Evolutionary conservation across 2,329 filamentous ascomycete species (phyloP).

Genomic region (Polytolypa hystricis): DNA sequence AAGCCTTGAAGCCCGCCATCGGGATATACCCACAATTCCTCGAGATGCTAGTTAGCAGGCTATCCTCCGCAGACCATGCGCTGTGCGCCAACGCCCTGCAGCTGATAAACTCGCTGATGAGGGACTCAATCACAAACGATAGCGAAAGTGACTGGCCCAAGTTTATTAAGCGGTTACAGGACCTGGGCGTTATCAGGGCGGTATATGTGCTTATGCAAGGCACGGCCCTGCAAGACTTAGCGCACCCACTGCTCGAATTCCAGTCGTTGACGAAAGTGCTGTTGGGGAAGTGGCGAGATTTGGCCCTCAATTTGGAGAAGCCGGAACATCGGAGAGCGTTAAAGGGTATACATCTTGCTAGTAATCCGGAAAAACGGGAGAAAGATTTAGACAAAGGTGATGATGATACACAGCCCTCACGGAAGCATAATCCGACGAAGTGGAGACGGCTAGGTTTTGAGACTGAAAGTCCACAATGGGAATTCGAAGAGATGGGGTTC

Average conservation of each 20-base stretch:
- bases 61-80: slow-evolving; percentile 89
- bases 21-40: slow-evolving; percentile 88
- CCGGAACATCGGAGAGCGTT: slow-evolving; percentile 80
- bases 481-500: slow-evolving; percentile 79
- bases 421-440: slow-evolving; percentile 74
- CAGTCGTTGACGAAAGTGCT: slow-evolving; percentile 83
- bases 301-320: slow-evolving; percentile 72
- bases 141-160: slow-evolving; percentile 79
- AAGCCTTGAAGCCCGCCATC: slow-evolving; percentile 82
- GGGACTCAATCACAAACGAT: slow-evolving; percentile 75
- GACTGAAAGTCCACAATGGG: slow-evolving; percentile 71
- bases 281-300: slow-evolving; percentile 76
- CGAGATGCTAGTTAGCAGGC: slow-evolving; percentile 80
- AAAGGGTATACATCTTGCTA: slow-evolving; percentile 74
- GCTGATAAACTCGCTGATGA: slow-evolving; percentile 87
- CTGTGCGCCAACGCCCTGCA: slow-evolving; percentile 92
- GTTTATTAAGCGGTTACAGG: slow-evolving; percentile 87
- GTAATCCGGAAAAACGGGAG: slow-evolving; percentile 53
- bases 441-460: slow-evolving; percentile 90
- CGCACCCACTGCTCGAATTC: slow-evolving; percentile 83
- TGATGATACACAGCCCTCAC: slow-evolving; percentile 46
- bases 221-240: slow-evolving; percentile 78
- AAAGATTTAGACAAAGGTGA: slow-evolving; percentile 23
- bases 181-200: slow-evolving; percentile 82
- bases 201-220: slow-evolving; percentile 93